Percentiles rank a stretch among this genome's conserved stretches.
Evolutionary conservation across 768 basidiomycete genomes (phyloP).

Genomic region (Podaxis sp.): DNA sequence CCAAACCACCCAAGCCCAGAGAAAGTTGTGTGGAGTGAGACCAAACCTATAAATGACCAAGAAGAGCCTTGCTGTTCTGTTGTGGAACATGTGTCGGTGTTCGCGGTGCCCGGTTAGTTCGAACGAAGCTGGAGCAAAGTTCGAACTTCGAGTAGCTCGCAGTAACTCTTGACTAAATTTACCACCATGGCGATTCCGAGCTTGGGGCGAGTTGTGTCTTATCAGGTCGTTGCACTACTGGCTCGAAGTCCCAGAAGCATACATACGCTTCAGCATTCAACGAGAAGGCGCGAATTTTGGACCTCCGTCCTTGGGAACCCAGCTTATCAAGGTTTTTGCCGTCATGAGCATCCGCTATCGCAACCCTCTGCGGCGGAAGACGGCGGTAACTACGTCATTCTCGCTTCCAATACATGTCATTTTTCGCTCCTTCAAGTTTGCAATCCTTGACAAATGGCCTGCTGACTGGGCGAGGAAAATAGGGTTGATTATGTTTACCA

Average conservation of each 20-base stretch:
- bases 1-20: not conserved
- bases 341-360: not conserved
- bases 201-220: not conserved
- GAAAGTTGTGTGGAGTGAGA: not conserved
- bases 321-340: conserved; percentile 2
- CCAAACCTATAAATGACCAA: not conserved
- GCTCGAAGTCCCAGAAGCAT: not conserved
- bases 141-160: not conserved
- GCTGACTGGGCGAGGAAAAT: not conserved
- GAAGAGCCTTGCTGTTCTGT: conserved; percentile 2
- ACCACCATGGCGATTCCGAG: not conserved
- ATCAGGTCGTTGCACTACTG: not conserved
- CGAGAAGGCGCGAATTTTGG: not conserved
- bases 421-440: not conserved
- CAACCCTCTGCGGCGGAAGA: not conserved
- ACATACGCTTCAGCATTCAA: not conserved
- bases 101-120: not conserved
- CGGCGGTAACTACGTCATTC: not conserved
- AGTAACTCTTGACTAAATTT: not conserved
- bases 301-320: not conserved
- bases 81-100: not conserved
- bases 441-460: not conserved
- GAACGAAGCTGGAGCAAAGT: not conserved
- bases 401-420: not conserved
- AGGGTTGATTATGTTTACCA: not conserved